These are phyloP conservation scores for Syzygium jambos DNA, from an alignment of 345 rosid genomes.

Conservation along the genomic window DNA sequence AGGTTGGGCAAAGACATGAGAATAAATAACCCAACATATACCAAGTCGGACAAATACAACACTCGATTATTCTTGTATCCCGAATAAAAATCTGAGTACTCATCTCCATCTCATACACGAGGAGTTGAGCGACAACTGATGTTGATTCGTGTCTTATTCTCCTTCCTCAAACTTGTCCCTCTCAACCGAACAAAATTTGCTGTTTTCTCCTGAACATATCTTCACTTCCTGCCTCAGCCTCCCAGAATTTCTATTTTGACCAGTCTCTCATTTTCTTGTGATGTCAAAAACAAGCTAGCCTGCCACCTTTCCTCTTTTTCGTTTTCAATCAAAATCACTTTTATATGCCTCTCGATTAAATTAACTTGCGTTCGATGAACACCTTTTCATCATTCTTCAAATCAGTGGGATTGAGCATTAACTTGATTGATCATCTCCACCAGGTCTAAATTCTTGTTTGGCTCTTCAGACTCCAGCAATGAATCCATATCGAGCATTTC, in stretches of 20 bases:
- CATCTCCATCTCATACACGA: neutral
- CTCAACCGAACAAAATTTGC: neutral
- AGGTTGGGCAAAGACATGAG: neutral
- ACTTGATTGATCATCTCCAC: slow-evolving; percentile 50
- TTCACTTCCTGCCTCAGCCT: neutral
- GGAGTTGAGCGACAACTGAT: neutral
- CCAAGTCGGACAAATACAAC: neutral
- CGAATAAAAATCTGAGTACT: neutral
- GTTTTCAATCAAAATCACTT: neutral
- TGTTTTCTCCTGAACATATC: neutral
- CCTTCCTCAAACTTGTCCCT: neutral
- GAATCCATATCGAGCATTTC: slow-evolving; percentile 6
- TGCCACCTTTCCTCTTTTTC: neutral
- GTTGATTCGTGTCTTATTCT: neutral
- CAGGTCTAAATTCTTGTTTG: slow-evolving; percentile 42
- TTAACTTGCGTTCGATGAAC: neutral
- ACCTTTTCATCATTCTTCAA: neutral
- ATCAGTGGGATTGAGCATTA: neutral
- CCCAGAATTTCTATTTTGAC: neutral
- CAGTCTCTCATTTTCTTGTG: neutral
- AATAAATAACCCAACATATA: neutral
- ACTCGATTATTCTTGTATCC: neutral
- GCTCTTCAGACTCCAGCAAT: slow-evolving; percentile 13
- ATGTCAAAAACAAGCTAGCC: neutral
- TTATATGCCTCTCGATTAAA: neutral